Conservation (phyloP, 2,329 filamentous ascomycete species). For the Beauveria medogensis region DNA sequence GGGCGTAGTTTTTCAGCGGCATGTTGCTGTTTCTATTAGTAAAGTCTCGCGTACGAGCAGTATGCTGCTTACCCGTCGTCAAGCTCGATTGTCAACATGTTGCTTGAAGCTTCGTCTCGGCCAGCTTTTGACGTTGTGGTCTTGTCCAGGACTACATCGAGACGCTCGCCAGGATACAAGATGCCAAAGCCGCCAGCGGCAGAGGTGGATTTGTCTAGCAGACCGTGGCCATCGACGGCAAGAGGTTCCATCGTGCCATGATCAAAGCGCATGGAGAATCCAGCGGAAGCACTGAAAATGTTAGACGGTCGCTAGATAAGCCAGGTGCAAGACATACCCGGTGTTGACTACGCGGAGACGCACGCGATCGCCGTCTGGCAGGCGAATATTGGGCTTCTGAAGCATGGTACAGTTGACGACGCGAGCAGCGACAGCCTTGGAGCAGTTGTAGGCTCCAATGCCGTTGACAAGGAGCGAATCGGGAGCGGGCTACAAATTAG, state of each 20-base stretch:
- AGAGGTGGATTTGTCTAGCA: constrained; percentile 4
- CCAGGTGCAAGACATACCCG: constrained; percentile 10
- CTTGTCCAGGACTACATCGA: constrained; percentile 12
- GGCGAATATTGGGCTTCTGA: constrained; percentile 6
- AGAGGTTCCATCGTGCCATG: constrained; percentile 14
- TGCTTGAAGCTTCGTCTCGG: background rate
- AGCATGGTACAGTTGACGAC: constrained; percentile 11
- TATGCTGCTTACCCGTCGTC: background rate
- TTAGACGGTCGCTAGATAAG: background rate
- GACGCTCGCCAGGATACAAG: constrained; percentile 16
- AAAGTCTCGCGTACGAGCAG: too few relatives aligned
- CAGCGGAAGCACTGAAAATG: constrained; percentile 9
- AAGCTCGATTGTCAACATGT: constrained; percentile 6
- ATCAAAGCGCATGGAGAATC: constrained; percentile 10
- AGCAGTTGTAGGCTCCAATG: constrained; percentile 13
- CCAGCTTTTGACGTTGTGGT: background rate
- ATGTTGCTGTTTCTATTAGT: constrained; percentile 15
- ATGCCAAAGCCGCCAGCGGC: constrained; percentile 13
- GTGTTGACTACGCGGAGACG: constrained; percentile 16
- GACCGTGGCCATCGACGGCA: constrained; percentile 15
- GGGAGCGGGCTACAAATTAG: constrained; percentile 13
- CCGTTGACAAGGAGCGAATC: constrained; percentile 14
- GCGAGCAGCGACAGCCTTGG: constrained; percentile 15
- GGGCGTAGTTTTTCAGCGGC: constrained; percentile 16
- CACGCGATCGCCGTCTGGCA: constrained; percentile 10